These are phyloP conservation scores for Neopestalotiopsis clavispora DNA, from an alignment of 2,329 filamentous ascomycete genomes.

Conservation along the genomic window DNA sequence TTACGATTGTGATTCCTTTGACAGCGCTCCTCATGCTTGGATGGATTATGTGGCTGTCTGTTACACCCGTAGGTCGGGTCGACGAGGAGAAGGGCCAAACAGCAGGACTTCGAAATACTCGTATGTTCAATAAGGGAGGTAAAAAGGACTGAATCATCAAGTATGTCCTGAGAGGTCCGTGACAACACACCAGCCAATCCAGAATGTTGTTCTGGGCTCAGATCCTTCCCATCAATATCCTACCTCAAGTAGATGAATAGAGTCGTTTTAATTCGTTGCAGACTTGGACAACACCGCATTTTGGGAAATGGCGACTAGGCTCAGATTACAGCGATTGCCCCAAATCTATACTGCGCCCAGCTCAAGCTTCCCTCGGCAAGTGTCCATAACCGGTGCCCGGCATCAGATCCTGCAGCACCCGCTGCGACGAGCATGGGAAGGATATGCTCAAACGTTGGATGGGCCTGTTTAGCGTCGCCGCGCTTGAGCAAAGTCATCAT, in stretches of 20 bases:
- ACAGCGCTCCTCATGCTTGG: neutral
- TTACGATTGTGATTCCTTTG: neutral
- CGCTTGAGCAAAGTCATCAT: constrained; percentile 52
- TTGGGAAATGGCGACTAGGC: neutral
- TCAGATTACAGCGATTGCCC: constrained; percentile 2
- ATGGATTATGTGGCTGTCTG: neutral
- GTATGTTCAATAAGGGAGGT: too few relatives aligned
- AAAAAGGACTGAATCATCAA: too few relatives aligned
- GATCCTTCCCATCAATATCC: too few relatives aligned
- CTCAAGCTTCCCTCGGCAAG: constrained; percentile 25
- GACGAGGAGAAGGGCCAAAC: neutral
- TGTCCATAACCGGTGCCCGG: constrained; percentile 25
- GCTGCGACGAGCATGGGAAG: constrained; percentile 63
- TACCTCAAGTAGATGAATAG: too few relatives aligned
- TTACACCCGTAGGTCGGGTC: neutral
- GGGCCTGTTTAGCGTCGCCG: constrained; percentile 61
- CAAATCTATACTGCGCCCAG: constrained; percentile 23
- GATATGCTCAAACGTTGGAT: constrained; percentile 68
- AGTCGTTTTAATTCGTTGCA: too few relatives aligned
- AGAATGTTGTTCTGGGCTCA: too few relatives aligned
- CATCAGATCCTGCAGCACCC: constrained; percentile 51
- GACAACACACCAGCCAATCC: too few relatives aligned
- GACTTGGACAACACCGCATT: too few relatives aligned
- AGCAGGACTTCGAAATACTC: too few relatives aligned
- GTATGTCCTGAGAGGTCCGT: too few relatives aligned